Base-by-base conservation (phyloP, 257 asterid genomes). In the Knoxia roxburghii region DNA sequence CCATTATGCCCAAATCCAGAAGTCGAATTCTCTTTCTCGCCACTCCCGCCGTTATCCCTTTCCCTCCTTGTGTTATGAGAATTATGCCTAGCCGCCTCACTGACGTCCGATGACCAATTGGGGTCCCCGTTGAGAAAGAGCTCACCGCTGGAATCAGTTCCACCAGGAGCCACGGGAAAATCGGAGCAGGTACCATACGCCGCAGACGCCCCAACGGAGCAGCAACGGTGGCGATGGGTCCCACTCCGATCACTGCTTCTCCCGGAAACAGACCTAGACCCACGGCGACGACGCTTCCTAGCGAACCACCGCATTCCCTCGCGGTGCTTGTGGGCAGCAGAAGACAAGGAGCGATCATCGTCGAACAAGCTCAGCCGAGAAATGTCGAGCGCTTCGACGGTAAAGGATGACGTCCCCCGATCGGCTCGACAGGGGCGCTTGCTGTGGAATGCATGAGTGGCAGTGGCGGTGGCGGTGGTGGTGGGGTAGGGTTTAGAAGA, bases 141-240 rank as follows among this genome's bases (percentile, higher is more conserved):
- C 84, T 93, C 99, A 63, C 99, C 99, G 32, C 99, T 93, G 13
- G 99, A 90, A 80, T 93, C 99, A 62, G 98, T 91, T 29, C 95
- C 97, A 29, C 95, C 97, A 0, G 86, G 76, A 59, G 83, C 90
- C 87, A 88, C 78, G 1, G 86, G 95, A 20, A 90, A 86, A 78
- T 93, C 99, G 2, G 97, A 93, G 65, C 97, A 90, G 10, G 98
- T 90, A 9, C 84, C 98, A 18, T 84, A 87, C 9, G 96, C 97
- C n/a, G 88, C 96, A 0, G 97, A 90, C 0, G 91, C 95, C 37
- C 95, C 93, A 32, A 85, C 87, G 3, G 96, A 87, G 76, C 91
- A 75, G 46, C 93, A 85, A 75, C 95, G 62, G 1, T 78, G 73
- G 20, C 81, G 70, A 21, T 64, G 70, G 3, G 81, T 78, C 56